Percentiles rank a stretch among this genome's conserved stretches.
phyloP scores from a whole-genome alignment of 371 early-diverging fungal species.

The Rhizopus delemar region DNA sequence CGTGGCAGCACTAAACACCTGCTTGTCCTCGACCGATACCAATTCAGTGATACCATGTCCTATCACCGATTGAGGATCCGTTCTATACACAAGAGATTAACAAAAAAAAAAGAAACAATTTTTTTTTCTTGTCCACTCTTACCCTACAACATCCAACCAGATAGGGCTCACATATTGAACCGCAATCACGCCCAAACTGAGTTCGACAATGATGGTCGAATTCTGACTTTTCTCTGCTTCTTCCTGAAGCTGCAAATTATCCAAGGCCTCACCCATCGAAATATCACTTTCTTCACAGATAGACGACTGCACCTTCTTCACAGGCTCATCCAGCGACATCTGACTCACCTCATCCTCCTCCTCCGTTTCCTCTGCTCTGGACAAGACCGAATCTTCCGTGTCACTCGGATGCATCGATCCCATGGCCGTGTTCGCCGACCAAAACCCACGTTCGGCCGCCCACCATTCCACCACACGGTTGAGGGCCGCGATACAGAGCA shows the following conservation, averaged over 20 bases:
- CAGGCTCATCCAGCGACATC: constrained; percentile 22
- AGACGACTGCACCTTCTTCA: not conserved
- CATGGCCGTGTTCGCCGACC: constrained; percentile 25
- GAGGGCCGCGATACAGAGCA: constrained; percentile 58
- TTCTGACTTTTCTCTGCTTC: constrained; percentile 59
- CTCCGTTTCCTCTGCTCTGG: constrained; percentile 28
- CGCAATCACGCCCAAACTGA: constrained; percentile 46
- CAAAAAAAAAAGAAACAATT: not conserved
- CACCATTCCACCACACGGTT: constrained; percentile 67
- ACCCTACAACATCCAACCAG: constrained; percentile 65
- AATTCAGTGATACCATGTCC: constrained; percentile 49
- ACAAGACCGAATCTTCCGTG: constrained; percentile 27
- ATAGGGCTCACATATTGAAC: constrained; percentile 64
- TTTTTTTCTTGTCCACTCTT: constrained; percentile 2
- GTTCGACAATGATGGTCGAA: constrained; percentile 64
- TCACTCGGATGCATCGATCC: constrained; percentile 22
- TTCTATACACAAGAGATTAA: constrained; percentile 26
- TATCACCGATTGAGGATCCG: constrained; percentile 52
- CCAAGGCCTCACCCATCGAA: constrained; percentile 9
- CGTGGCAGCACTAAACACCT: constrained; percentile 73
- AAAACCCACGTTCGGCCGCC: constrained; percentile 58
- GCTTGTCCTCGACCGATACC: constrained; percentile 53
- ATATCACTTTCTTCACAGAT: constrained; percentile 3
- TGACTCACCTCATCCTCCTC: constrained; percentile 11
- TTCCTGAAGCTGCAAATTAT: constrained; percentile 43